These are phyloP conservation scores for Nyctanthes arbortristis DNA, from an alignment of 257 asterid species.

Conservation along the genomic window DNA sequence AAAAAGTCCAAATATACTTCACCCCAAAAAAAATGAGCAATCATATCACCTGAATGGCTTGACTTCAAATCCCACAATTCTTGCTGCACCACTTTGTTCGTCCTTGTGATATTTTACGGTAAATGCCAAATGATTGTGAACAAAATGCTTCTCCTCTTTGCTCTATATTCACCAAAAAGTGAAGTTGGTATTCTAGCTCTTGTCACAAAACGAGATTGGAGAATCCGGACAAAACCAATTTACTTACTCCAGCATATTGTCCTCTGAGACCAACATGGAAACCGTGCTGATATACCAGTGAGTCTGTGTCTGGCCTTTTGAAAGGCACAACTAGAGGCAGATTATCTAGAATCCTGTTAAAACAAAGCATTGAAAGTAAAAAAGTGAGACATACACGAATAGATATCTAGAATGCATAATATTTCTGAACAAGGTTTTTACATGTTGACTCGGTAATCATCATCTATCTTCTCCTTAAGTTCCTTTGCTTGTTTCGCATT, in stretches of 20 bases:
- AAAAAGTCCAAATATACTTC: neutral
- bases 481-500: slow-evolving; percentile 53
- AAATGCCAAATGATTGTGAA: slow-evolving; percentile 75
- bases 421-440: slow-evolving; percentile 16
- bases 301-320: slow-evolving; percentile 50
- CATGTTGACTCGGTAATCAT: slow-evolving; percentile 64
- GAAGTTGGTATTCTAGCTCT: slow-evolving; percentile 18
- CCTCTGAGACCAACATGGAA: slow-evolving; percentile 73
- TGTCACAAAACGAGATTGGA: slow-evolving; percentile 8
- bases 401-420: slow-evolving; percentile 1
- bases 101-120: slow-evolving; percentile 83
- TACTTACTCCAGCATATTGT: slow-evolving; percentile 75
- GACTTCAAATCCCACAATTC: slow-evolving; percentile 91
- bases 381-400: slow-evolving; percentile 13
- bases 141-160: slow-evolving; percentile 61
- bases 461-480: slow-evolving; percentile 59
- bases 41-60: slow-evolving; percentile 65
- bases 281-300: slow-evolving; percentile 73
- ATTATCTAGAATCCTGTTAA: slow-evolving; percentile 82
- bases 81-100: slow-evolving; percentile 64
- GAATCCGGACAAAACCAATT: slow-evolving; percentile 8
- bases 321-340: slow-evolving; percentile 86
- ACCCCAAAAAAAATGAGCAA: slow-evolving; percentile 5
- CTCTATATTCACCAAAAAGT: slow-evolving; percentile 38
- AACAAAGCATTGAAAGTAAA: slow-evolving; percentile 21